These are phyloP conservation scores for Pseudogymnoascus sp. DNA, from an alignment of 2,329 filamentous ascomycete species.

Conservation along the genomic window DNA sequence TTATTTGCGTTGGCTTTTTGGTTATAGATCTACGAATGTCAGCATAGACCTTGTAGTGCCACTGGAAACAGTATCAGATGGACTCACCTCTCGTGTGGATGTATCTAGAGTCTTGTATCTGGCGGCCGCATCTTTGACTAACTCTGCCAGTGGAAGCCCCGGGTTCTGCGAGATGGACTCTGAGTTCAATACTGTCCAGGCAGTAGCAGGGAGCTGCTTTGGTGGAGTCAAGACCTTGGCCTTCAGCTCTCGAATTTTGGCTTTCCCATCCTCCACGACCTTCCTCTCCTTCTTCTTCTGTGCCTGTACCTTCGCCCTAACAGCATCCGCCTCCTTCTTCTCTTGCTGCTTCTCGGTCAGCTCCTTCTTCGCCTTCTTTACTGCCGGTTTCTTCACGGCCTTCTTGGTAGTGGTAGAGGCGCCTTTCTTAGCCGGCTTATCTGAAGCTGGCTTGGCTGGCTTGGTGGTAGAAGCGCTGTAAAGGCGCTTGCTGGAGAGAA, in stretches of 20 bases:
- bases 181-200: constrained; percentile 19
- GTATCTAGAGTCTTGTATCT: constrained; percentile 30
- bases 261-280: constrained; percentile 12
- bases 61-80: constrained; percentile 15
- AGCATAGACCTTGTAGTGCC: constrained; percentile 13
- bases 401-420: constrained; percentile 13
- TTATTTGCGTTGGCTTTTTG: constrained; percentile 42
- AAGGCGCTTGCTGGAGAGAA: constrained; percentile 13
- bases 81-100: constrained; percentile 33
- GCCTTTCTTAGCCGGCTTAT: constrained; percentile 17
- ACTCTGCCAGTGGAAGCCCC: constrained; percentile 10
- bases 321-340: constrained; percentile 22
- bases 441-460: constrained; percentile 18
- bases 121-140: constrained; percentile 16
- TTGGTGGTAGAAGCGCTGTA: constrained; percentile 22
- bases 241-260: constrained; percentile 12
- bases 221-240: constrained; percentile 24
- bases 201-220: constrained; percentile 28
- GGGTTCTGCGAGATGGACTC: not conserved
- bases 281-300: constrained; percentile 29
- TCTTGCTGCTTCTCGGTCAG: constrained; percentile 29
- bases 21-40: constrained; percentile 42
- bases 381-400: constrained; percentile 15
- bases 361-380: constrained; percentile 25
- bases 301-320: constrained; percentile 21